A percentile compares a stretch with the other conserved stretches of the same genome.
These are phyloP conservation scores for Cyclanthera cordifolia DNA, from an alignment of 306 rosid species.

Conservation along the genomic window DNA sequence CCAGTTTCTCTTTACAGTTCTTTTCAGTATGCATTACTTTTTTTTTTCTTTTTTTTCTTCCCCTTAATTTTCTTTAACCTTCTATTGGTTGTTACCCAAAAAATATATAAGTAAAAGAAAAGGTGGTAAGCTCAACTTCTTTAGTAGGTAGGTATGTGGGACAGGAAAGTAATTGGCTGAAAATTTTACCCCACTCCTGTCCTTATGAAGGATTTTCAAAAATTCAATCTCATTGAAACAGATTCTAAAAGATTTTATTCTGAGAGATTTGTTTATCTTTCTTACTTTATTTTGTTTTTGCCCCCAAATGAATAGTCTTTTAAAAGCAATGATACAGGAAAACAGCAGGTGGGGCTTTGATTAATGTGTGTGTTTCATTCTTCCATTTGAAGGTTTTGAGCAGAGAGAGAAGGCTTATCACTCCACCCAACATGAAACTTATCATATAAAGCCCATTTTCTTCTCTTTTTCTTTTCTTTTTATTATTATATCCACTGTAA, in stretches of 20 bases:
- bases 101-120: background rate
- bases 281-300: background rate
- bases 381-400: constrained; percentile 10
- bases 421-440: constrained; percentile 6
- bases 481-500: background rate
- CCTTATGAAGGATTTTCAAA: background rate
- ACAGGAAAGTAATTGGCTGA: constrained; percentile 9
- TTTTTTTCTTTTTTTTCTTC: background rate
- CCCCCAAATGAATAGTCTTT: constrained; percentile 1
- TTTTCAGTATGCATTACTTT: background rate
- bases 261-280: background rate
- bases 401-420: background rate
- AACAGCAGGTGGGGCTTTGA: constrained; percentile 12
- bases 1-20: constrained; percentile 6
- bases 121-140: background rate
- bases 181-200: background rate
- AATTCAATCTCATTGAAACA: constrained; percentile 2
- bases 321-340: constrained; percentile 7
- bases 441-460: constrained; percentile 8
- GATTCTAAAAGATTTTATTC: constrained; percentile 3
- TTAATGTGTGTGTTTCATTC: constrained; percentile 1
- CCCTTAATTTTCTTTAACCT: background rate
- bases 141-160: constrained; percentile 6
- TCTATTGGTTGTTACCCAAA: background rate
- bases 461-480: background rate